A percentile compares a stretch with the other conserved stretches of the same genome.
These are phyloP conservation scores for Spergularia marina DNA, from an alignment of 148 eudicot species.

Conservation along the genomic window DNA sequence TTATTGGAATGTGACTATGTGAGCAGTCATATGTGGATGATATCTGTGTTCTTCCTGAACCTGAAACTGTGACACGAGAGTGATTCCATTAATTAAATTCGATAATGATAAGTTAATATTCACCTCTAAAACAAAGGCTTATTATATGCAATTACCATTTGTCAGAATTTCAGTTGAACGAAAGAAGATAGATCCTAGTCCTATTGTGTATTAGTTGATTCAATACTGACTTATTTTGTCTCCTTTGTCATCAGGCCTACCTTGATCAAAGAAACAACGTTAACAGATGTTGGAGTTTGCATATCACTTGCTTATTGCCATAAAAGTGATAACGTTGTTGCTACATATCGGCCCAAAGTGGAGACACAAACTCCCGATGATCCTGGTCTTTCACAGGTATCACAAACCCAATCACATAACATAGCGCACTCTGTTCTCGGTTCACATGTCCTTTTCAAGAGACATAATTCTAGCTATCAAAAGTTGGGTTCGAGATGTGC, in stretches of 20 bases:
- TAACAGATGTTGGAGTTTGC: conserved; percentile 71
- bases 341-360: conserved; percentile 84
- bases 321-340: conserved; percentile 49
- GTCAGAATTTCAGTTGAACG: too few species aligned
- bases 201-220: background rate
- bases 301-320: conserved; percentile 74
- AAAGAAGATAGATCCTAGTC: background rate
- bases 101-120: too few species aligned
- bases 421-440: conserved; percentile 55
- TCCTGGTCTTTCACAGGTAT: conserved; percentile 41
- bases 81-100: too few species aligned
- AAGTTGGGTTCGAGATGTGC: conserved; percentile 48
- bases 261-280: conserved; percentile 51
- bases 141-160: too few species aligned
- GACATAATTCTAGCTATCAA: conserved; percentile 37
- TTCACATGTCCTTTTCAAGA: conserved; percentile 51
- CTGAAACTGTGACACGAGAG: too few species aligned
- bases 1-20: too few species aligned
- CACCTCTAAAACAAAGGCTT: too few species aligned
- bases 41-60: too few species aligned
- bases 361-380: conserved; percentile 39
- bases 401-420: conserved; percentile 35
- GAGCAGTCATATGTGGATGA: too few species aligned
- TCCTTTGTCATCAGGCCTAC: conserved; percentile 44
- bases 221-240: background rate